Conservation (phyloP, 1,139 yeast genomes). For the Yamadazyma oceani region DNA sequence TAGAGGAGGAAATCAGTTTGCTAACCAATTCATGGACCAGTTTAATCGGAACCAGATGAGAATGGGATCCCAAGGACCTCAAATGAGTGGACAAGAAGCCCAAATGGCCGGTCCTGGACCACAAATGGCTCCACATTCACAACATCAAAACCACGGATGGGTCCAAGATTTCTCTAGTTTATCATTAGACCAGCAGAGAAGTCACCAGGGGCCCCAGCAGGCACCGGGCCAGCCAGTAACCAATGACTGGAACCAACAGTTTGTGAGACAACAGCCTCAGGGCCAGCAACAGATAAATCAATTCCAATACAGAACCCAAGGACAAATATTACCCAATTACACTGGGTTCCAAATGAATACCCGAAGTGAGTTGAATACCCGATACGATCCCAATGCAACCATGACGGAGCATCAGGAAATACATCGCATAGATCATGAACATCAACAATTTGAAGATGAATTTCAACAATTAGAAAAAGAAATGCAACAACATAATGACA, state of each 20-base stretch:
- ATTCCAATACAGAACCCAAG: constrained; percentile 4
- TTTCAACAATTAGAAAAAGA: constrained; percentile 40
- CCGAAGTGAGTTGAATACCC: constrained; percentile 12
- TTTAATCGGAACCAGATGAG: constrained; percentile 10
- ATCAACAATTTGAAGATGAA: constrained; percentile 32
- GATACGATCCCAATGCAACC: constrained; percentile 8
- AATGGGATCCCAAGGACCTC: constrained; percentile 5
- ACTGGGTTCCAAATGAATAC: constrained; percentile 10
- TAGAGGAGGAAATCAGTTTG: constrained; percentile 18
- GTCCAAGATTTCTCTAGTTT: constrained; percentile 35
- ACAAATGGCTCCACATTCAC: constrained; percentile 9
- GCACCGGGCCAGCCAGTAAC: neutral
- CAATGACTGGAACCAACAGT: constrained; percentile 32
- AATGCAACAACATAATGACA: constrained; percentile 16
- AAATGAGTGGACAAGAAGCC: too few species aligned
- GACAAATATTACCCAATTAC: constrained; percentile 9
- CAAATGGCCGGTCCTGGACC: constrained; percentile 2
- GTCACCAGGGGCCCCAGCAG: too few species aligned
- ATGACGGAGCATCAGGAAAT: constrained; percentile 31
- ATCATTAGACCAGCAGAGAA: constrained; percentile 18
- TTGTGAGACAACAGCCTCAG: constrained; percentile 13
- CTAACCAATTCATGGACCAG: constrained; percentile 21
- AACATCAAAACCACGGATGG: constrained; percentile 23
- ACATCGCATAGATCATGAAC: constrained; percentile 30
- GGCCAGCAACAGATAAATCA: constrained; percentile 6